phyloP scores from a whole-genome alignment of 2,329 filamentous ascomycete genomes.

The Penicillium janthinellum region DNA sequence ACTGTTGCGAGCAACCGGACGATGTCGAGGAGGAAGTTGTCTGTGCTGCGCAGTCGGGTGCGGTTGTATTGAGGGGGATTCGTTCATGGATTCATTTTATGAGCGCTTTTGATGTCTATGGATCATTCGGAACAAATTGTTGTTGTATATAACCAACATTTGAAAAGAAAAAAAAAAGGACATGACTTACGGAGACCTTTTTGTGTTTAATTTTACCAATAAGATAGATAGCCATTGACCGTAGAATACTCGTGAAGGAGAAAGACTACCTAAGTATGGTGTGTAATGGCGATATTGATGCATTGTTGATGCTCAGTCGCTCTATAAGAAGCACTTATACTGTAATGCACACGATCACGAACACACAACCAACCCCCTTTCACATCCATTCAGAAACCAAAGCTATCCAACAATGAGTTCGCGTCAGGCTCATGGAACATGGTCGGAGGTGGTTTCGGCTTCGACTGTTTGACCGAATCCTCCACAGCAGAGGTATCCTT shows the following conservation, averaged over 20 bases:
- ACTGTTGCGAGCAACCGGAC: constrained; percentile 19
- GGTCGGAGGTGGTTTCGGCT: constrained; percentile 65
- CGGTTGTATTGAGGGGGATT: constrained; percentile 4
- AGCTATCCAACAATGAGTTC: constrained; percentile 84
- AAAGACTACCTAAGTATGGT: too few relatives aligned
- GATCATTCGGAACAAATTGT: constrained; percentile 8
- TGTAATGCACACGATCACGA: constrained; percentile 6
- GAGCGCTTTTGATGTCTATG: constrained; percentile 9
- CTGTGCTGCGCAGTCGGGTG: constrained; percentile 24
- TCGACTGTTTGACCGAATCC: constrained; percentile 38
- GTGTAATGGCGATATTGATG: not conserved
- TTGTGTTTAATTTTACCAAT: not conserved
- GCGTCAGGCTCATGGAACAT: constrained; percentile 92
- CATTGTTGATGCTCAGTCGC: not conserved
- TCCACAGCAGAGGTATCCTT: constrained; percentile 15
- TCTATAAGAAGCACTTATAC: constrained; percentile 6
- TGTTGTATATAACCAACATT: constrained; percentile 13
- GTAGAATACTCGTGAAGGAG: too few relatives aligned
- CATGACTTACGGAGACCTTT: not conserved
- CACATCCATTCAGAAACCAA: constrained; percentile 70
- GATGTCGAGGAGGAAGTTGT: constrained; percentile 24
- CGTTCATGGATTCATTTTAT: not conserved
- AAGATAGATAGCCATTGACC: too few relatives aligned
- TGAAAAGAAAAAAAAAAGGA: constrained; percentile 3
- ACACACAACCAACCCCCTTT: not conserved